Evolutionary conservation across 257 asterid genomes (phyloP).

Genomic region (Scutellaria barbata): DNA sequence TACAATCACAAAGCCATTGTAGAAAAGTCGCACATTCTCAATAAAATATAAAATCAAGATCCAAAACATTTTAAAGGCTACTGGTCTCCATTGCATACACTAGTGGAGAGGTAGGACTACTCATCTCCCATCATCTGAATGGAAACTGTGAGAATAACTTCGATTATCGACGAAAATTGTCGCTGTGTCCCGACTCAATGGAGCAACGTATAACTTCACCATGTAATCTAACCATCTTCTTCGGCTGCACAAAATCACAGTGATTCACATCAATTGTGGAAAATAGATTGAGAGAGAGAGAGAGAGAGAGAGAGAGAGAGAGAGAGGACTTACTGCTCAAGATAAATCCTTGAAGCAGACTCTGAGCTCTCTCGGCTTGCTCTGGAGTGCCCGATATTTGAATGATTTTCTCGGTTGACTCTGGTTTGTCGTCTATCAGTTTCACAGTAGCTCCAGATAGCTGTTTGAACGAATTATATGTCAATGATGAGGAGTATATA

Average conservation of each 20-base stretch:
- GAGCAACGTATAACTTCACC: constrained; percentile 20
- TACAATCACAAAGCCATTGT: constrained; percentile 16
- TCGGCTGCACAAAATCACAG: constrained; percentile 55
- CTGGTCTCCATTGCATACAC: constrained; percentile 31
- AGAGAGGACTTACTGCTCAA: constrained; percentile 75
- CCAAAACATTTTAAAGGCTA: constrained; percentile 7
- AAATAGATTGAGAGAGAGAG: constrained; percentile 2
- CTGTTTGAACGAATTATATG: constrained; percentile 45
- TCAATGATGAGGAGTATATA: constrained; percentile 21
- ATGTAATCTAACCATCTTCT: constrained; percentile 66
- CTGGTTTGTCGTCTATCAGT: constrained; percentile 71
- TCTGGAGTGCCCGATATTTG: constrained; percentile 95
- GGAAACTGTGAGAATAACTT: constrained; percentile 10
- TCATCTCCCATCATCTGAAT: constrained; percentile 16
- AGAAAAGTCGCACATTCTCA: not conserved
- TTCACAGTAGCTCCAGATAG: constrained; percentile 87
- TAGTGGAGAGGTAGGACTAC: constrained; percentile 21
- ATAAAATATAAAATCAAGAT: constrained; percentile 1
- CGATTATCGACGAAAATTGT: constrained; percentile 11
- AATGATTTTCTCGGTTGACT: constrained; percentile 65
- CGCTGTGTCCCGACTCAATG: constrained; percentile 28
- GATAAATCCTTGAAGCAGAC: constrained; percentile 95
- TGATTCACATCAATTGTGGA: not conserved
- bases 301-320: constrained; percentile 23
- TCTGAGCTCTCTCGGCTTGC: constrained; percentile 97